phyloP scores from a whole-genome alignment of 164 flowering plant species.

The Tetracentron sinense region DNA sequence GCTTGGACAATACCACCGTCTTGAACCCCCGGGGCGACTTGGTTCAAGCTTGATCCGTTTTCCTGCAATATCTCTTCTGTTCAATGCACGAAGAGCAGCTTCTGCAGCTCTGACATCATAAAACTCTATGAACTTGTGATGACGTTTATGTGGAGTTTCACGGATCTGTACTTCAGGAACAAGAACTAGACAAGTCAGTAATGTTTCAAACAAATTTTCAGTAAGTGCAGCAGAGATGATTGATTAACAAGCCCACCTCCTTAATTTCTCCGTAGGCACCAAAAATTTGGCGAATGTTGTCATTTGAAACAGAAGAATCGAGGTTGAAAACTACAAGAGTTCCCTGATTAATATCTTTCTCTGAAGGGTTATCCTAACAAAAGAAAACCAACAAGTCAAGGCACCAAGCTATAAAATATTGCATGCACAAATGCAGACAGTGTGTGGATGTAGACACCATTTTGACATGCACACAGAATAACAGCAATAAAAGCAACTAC shows the following conservation, averaged over 20 bases:
- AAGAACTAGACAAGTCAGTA: not conserved
- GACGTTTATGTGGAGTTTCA: slow-evolving; percentile 45
- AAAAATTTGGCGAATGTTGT: slow-evolving; percentile 64
- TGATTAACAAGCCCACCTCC: slow-evolving; percentile 38
- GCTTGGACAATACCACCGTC: slow-evolving; percentile 34
- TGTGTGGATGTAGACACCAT: too few relatives aligned
- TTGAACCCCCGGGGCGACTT: slow-evolving; percentile 35
- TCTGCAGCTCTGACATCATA: slow-evolving; percentile 67
- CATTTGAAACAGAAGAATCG: slow-evolving; percentile 71
- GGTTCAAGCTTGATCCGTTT: slow-evolving; percentile 45
- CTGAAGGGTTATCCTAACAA: slow-evolving; percentile 64
- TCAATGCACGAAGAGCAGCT: slow-evolving; percentile 68
- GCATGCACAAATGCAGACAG: too few relatives aligned
- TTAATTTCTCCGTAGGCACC: slow-evolving; percentile 78
- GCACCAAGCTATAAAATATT: slow-evolving; percentile 1
- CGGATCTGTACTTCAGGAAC: slow-evolving; percentile 48
- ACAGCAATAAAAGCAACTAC: not conserved
- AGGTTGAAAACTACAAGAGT: slow-evolving; percentile 64
- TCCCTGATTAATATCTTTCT: slow-evolving; percentile 64
- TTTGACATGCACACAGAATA: not conserved
- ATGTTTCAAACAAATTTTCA: slow-evolving; percentile 2
- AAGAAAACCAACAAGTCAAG: slow-evolving; percentile 1
- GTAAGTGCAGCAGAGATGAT: not conserved
- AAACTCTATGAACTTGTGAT: slow-evolving; percentile 52
- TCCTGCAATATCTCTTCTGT: slow-evolving; percentile 61